Percentiles rank a stretch among this genome's conserved stretches.
Evolutionary conservation across 495 filamentous ascomycete species (phyloP).

Genomic region (Arthonia radiata): DNA sequence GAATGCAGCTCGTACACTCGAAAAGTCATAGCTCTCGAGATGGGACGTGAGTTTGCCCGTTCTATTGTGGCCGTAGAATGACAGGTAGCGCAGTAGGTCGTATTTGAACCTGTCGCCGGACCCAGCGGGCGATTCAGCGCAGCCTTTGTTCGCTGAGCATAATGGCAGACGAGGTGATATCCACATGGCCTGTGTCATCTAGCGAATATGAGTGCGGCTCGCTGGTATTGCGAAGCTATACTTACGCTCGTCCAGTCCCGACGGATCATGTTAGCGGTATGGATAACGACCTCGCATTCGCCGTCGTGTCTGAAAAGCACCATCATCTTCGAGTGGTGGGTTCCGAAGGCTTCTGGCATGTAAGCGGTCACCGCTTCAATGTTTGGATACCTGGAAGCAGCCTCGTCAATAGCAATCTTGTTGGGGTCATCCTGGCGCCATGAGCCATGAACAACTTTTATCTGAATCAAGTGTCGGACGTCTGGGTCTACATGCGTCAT

Average conservation of each 20-base stretch:
- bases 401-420: conserved; percentile 33
- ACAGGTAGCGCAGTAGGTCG: conserved; percentile 51
- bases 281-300: conserved; percentile 39
- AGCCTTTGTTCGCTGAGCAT: conserved; percentile 3
- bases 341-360: conserved; percentile 71
- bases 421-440: conserved; percentile 54
- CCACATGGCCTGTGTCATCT: conserved; percentile 76
- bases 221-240: no score
- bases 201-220: no score
- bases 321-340: conserved; percentile 77
- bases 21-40: conserved; percentile 44
- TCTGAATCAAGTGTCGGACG: conserved; percentile 32
- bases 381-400: conserved; percentile 37
- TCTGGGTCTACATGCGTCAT: conserved; percentile 46
- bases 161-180: conserved; percentile 46
- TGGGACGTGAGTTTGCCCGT: conserved; percentile 23
- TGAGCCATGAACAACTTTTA: conserved; percentile 67
- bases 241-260: conserved; percentile 70
- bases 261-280: conserved; percentile 73
- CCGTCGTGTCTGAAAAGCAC: conserved; percentile 55
- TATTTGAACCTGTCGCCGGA: conserved; percentile 47
- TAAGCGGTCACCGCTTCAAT: conserved; percentile 47
- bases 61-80: conserved; percentile 34
- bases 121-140: conserved; percentile 16
- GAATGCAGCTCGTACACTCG: conserved; percentile 40